These are phyloP conservation scores for Ophiostoma ulmi DNA, from an alignment of 2,329 filamentous ascomycete genomes.

Conservation along the genomic window DNA sequence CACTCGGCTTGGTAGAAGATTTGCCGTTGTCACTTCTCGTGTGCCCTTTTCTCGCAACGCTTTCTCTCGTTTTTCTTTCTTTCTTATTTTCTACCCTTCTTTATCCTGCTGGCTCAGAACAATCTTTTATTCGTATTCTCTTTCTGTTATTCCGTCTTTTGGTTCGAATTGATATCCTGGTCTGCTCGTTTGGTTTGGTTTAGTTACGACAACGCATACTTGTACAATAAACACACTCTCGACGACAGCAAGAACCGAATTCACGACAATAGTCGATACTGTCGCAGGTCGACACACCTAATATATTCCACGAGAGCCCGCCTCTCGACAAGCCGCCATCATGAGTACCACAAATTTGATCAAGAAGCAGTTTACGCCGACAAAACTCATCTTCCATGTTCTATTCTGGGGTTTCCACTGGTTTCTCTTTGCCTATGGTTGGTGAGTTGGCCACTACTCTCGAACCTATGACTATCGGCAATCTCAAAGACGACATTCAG, in stretches of 20 bases:
- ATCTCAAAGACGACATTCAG: too few species aligned
- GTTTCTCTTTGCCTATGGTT: conserved; percentile 76
- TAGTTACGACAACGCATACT: not conserved
- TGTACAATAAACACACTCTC: not conserved
- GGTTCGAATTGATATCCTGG: conserved; percentile 4
- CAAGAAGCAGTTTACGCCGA: conserved; percentile 61
- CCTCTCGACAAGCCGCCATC: conserved; percentile 34
- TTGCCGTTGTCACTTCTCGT: conserved; percentile 35
- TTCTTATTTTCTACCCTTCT: conserved; percentile 33
- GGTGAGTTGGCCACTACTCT: conserved; percentile 48
- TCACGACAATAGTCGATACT: conserved; percentile 18
- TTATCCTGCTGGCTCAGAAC: conserved; percentile 57
- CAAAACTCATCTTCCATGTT: conserved; percentile 73
- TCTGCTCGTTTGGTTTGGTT: conserved; percentile 13
- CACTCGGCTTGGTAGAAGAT: conserved; percentile 44
- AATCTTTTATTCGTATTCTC: conserved; percentile 29
- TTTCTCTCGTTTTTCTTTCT: conserved; percentile 30
- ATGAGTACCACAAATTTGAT: conserved; percentile 41
- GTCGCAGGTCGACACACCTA: conserved; percentile 55
- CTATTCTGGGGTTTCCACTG: conserved; percentile 77
- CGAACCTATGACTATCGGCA: too few species aligned
- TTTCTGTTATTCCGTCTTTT: conserved; percentile 33
- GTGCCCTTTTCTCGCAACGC: conserved; percentile 37
- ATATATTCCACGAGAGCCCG: conserved; percentile 24
- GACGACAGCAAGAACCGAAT: conserved; percentile 11